Conservation (phyloP, 1,139 yeast species). For the Taphrina wiesneri region DNA sequence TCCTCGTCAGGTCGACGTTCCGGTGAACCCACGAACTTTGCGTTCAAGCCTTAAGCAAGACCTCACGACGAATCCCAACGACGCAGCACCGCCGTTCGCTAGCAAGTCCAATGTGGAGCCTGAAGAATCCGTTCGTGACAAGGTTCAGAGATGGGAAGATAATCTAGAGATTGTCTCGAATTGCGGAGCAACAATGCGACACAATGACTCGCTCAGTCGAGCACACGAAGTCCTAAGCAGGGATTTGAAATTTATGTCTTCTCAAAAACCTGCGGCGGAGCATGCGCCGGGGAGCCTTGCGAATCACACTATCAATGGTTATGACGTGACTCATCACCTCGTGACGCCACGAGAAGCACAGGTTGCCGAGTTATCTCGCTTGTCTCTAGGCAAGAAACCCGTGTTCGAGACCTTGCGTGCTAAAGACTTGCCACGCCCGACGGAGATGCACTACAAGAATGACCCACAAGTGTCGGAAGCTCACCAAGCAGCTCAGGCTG, state of each 20-base stretch:
- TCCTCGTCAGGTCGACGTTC: neutral
- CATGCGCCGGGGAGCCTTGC: neutral
- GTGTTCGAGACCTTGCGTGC: neutral
- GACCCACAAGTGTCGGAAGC: neutral
- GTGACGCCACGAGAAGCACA: conserved; percentile 1
- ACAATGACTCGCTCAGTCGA: neutral
- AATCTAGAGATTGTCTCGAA: conserved; percentile 3
- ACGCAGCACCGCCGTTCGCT: no score
- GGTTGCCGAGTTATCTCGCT: neutral
- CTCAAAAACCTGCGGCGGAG: neutral
- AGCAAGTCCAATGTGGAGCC: neutral
- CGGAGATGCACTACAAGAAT: neutral
- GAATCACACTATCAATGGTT: neutral
- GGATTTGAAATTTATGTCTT: neutral
- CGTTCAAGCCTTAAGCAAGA: neutral
- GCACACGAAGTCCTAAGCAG: neutral
- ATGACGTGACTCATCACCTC: neutral
- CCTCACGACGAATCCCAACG: neutral
- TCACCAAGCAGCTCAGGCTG: conserved; percentile 28
- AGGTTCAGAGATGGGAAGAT: conserved; percentile 26
- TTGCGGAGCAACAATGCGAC: neutral
- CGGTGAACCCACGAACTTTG: neutral
- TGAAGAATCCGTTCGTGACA: conserved; percentile 17
- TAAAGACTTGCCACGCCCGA: neutral
- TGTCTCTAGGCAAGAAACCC: neutral